phyloP scores from a whole-genome alignment of 192 early-diverging fungal genomes.

The Ambispora gerdemannii region DNA sequence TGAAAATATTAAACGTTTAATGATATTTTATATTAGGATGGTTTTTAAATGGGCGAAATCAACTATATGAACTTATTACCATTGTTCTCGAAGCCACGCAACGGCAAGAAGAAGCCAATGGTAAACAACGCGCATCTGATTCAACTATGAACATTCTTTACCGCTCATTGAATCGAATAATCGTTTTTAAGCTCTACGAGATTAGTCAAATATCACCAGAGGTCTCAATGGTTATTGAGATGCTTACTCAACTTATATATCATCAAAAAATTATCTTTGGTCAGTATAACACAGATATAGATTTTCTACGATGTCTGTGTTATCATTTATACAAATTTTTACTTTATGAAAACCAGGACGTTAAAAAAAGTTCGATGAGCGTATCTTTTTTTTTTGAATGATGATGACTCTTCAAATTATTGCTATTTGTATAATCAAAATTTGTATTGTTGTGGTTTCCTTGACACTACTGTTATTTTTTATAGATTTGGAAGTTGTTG shows the following conservation, averaged over 20 bases:
- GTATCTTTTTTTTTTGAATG: slow-evolving; percentile 26
- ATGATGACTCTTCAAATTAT: no score
- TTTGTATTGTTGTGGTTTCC: neutral
- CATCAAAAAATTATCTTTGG: slow-evolving; percentile 63
- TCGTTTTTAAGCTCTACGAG: slow-evolving; percentile 52
- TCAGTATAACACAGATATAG: slow-evolving; percentile 52
- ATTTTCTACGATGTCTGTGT: slow-evolving; percentile 61
- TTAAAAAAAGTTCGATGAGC: slow-evolving; percentile 47
- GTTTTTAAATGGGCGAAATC: slow-evolving; percentile 45
- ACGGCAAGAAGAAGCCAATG: neutral
- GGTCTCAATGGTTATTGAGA: slow-evolving; percentile 33
- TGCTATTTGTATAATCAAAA: neutral
- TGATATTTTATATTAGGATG: slow-evolving; percentile 34
- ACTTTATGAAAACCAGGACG: slow-evolving; percentile 37
- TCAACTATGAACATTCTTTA: slow-evolving; percentile 35
- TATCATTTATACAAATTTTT: slow-evolving; percentile 60
- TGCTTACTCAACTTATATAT: slow-evolving; percentile 54
- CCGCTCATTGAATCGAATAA: slow-evolving; percentile 51
- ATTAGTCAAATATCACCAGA: slow-evolving; percentile 42
- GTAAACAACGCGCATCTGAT: slow-evolving; percentile 32
- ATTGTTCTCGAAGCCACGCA: slow-evolving; percentile 50
- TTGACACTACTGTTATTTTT: slow-evolving; percentile 18
- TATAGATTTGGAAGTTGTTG: slow-evolving; percentile 58
- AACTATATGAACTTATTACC: slow-evolving; percentile 49
- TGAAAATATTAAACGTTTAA: neutral